Evolutionary conservation across 2,329 filamentous ascomycete genomes (phyloP).

Genomic region (Orbilia oligospora): DNA sequence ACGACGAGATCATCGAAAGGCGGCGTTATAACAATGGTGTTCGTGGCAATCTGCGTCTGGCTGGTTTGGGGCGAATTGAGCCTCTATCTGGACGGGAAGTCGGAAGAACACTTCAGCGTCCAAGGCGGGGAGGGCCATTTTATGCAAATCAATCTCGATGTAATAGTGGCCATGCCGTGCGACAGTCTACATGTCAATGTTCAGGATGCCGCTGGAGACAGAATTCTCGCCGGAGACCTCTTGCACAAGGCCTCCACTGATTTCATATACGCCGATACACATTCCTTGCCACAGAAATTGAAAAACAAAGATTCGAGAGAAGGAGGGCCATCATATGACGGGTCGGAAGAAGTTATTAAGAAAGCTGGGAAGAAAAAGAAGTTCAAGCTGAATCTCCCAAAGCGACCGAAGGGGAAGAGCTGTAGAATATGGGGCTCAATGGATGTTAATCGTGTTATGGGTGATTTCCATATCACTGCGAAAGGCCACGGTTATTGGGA

Average conservation of each 20-base stretch:
- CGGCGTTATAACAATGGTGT: constrained; percentile 88
- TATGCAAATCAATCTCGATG: constrained; percentile 94
- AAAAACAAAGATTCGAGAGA: constrained; percentile 66
- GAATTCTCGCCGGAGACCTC: constrained; percentile 83
- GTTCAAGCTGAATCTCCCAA: constrained; percentile 80
- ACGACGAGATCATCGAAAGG: constrained; percentile 86
- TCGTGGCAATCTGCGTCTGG: constrained; percentile 80
- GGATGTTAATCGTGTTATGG: constrained; percentile 95
- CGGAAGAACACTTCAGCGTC: constrained; percentile 91
- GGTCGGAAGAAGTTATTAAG: constrained; percentile 90
- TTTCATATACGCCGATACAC: constrained; percentile 80
- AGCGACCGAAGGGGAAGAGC: constrained; percentile 72
- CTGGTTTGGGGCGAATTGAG: constrained; percentile 83
- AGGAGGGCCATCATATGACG: constrained; percentile 73
- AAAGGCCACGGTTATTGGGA: constrained; percentile 94
- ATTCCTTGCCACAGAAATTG: constrained; percentile 72
- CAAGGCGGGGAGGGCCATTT: constrained; percentile 90
- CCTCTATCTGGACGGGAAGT: constrained; percentile 86
- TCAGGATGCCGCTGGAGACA: constrained; percentile 93
- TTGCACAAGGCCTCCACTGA: constrained; percentile 82
- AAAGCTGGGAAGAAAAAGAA: constrained; percentile 77
- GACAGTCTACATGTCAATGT: constrained; percentile 93
- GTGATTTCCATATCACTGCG: constrained; percentile 97
- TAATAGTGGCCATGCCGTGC: constrained; percentile 92
- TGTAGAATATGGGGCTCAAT: constrained; percentile 92